Conservation (phyloP, 148 eudicot genomes). For the Spergularia marina region DNA sequence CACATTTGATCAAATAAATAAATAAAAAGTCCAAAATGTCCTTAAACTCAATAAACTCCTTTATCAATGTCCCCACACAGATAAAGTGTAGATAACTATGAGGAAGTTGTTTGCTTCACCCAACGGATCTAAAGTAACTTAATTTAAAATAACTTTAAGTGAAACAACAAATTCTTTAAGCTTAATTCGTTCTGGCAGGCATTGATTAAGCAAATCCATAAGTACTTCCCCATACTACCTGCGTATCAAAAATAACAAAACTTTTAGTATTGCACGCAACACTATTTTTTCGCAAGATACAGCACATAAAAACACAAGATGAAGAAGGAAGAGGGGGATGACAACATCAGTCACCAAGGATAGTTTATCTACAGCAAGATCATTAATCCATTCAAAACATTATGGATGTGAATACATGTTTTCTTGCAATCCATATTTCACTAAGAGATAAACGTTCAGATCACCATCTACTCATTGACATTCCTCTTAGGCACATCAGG, state of each 20-base stretch:
- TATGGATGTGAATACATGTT: not conserved
- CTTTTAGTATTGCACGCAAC: not conserved
- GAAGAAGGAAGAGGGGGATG: not conserved
- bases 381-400: not conserved
- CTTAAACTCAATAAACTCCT: not conserved
- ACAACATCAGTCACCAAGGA: not conserved
- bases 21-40: not conserved
- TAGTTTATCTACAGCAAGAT: not conserved
- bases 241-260: not conserved
- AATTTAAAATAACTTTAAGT: not conserved
- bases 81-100: not conserved
- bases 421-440: not conserved
- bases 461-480: constrained; percentile 1
- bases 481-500: constrained; percentile 3
- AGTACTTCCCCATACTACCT: not conserved
- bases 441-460: not conserved
- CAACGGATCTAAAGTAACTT: not conserved
- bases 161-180: not conserved
- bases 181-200: not conserved
- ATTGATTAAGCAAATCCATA: not conserved
- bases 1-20: not conserved
- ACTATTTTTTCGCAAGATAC: not conserved
- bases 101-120: constrained; percentile 1
- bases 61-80: not conserved
- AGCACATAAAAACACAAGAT: not conserved